Evolutionary conservation across 2,329 filamentous ascomycete genomes (phyloP).

Genomic region (Paraphoma chrysanthemicola): DNA sequence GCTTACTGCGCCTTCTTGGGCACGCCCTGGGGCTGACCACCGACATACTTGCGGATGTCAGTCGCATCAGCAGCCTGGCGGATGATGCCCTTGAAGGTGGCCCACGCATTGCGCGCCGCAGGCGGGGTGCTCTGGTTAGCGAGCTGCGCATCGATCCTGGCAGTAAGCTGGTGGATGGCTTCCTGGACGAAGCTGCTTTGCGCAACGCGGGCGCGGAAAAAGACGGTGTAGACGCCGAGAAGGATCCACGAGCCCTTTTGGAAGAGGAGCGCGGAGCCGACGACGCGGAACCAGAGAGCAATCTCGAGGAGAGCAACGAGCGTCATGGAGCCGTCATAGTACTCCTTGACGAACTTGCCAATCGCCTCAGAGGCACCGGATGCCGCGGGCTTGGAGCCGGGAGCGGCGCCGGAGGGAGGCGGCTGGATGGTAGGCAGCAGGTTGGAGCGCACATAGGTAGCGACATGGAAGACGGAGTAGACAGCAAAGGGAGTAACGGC

Average conservation of each 20-base stretch:
- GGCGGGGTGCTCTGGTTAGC: constrained; percentile 89
- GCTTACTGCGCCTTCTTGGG: constrained; percentile 69
- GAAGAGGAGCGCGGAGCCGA: constrained; percentile 85
- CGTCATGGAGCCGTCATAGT: constrained; percentile 96
- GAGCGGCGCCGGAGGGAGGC: constrained; percentile 56
- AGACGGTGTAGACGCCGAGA: constrained; percentile 83
- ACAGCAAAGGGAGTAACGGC: constrained; percentile 93
- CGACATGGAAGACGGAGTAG: constrained; percentile 98
- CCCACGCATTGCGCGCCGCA: constrained; percentile 79
- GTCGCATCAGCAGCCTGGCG: constrained; percentile 81
- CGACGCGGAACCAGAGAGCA: constrained; percentile 80
- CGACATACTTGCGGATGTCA: constrained; percentile 76
- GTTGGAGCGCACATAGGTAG: constrained; percentile 93
- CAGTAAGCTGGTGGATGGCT: constrained; percentile 74
- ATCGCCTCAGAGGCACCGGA: constrained; percentile 80
- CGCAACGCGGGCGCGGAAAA: constrained; percentile 86
- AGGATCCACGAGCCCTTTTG: constrained; percentile 90
- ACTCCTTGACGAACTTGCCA: constrained; percentile 93
- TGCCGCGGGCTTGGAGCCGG: constrained; percentile 63
- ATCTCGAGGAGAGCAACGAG: constrained; percentile 91
- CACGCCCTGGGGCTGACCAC: constrained; percentile 58
- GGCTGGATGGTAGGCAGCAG: constrained; percentile 86
- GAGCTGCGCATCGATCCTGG: constrained; percentile 79
- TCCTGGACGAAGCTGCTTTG: constrained; percentile 94
- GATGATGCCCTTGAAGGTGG: constrained; percentile 73